These are phyloP conservation scores for Spongispora temasekensis DNA, from an alignment of 1,284 basidiomycete genomes.

Conservation along the genomic window DNA sequence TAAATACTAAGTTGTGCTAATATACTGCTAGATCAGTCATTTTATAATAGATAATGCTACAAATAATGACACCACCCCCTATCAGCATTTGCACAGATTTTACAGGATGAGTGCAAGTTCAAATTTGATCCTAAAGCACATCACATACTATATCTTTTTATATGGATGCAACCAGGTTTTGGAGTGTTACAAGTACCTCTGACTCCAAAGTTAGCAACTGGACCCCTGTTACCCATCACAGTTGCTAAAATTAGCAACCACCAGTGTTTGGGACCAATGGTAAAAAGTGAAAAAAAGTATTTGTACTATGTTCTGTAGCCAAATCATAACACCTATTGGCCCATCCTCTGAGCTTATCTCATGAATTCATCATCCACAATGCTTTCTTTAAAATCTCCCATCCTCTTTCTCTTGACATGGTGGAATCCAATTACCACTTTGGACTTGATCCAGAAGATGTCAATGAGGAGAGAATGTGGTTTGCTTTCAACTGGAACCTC, in stretches of 20 bases:
- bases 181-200: background rate
- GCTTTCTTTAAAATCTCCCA: background rate
- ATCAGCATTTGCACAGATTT: no score
- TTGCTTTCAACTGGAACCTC: constrained; percentile 4
- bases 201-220: background rate
- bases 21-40: no score
- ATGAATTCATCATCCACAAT: constrained; percentile 2
- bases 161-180: background rate
- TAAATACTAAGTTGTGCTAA: no score
- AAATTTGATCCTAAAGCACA: background rate
- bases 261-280: no score
- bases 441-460: constrained; percentile 2
- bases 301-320: no score
- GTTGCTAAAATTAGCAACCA: background rate
- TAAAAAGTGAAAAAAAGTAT: no score
- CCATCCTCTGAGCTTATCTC: constrained; percentile 6
- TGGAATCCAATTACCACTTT: background rate
- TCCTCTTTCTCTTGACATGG: background rate
- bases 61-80: no score
- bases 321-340: background rate
- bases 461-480: constrained; percentile 4
- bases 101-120: no score
- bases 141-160: background rate
- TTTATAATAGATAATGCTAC: no score
- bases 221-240: background rate